Conservation (phyloP, 1,139 yeast genomes). For the Kurtzmaniella quercitrusa region DNA sequence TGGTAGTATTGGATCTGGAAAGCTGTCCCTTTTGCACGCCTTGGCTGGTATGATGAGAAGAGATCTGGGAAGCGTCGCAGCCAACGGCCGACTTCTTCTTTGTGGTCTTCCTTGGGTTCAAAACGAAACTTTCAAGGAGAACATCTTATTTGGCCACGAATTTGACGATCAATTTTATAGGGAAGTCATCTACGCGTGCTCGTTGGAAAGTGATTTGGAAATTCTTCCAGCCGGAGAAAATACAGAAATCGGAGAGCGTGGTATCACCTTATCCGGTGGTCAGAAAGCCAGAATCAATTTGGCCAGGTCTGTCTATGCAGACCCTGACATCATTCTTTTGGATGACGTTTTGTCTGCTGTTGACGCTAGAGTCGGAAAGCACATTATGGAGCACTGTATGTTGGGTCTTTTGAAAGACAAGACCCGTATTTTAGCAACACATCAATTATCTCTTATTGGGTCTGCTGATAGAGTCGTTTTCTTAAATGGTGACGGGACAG, state of each 20-base stretch:
- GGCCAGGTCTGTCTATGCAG: conserved; percentile 44
- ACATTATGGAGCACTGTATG: conserved; percentile 38
- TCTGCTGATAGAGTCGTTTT: conserved; percentile 39
- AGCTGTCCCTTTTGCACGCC: conserved; percentile 59
- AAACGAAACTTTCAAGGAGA: conserved; percentile 39
- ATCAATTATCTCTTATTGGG: conserved; percentile 41
- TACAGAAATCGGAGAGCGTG: conserved; percentile 48
- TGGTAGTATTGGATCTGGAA: conserved; percentile 73
- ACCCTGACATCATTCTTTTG: conserved; percentile 35
- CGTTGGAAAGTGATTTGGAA: conserved; percentile 33
- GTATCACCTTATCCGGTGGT: conserved; percentile 47
- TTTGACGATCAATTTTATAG: conserved; percentile 24
- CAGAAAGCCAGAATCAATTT: conserved; percentile 46
- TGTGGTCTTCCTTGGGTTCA: conserved; percentile 54
- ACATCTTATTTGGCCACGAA: conserved; percentile 31
- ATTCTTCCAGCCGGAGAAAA: conserved; percentile 40
- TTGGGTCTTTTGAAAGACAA: conserved; percentile 29
- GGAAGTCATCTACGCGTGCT: conserved; percentile 31
- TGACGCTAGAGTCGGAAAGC: conserved; percentile 48
- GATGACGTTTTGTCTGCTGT: conserved; percentile 50
- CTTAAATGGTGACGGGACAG: conserved; percentile 37
- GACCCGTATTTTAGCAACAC: conserved; percentile 46
- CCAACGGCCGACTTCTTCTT: conserved; percentile 36
- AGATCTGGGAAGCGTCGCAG: conserved; percentile 33
- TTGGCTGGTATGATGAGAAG: conserved; percentile 55